A percentile compares a stretch with the other conserved stretches of the same genome.
Evolutionary conservation across 2,329 filamentous ascomycete species (phyloP).

Genomic region (Trichoderma sp.): DNA sequence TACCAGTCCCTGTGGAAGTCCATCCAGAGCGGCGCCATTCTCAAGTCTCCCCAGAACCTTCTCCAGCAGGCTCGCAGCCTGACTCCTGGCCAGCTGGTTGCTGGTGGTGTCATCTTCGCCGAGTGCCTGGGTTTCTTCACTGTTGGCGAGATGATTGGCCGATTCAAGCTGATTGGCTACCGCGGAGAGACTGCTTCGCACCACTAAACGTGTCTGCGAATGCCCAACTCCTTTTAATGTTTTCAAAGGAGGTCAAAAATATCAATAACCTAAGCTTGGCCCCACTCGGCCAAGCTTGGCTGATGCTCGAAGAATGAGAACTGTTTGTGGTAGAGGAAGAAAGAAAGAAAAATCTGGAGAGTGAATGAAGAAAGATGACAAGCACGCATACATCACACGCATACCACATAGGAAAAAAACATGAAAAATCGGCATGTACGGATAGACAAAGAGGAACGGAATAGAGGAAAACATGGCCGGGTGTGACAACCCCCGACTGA

Average conservation of each 20-base stretch:
- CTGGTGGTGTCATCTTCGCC: constrained; percentile 75
- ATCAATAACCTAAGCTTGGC: not conserved
- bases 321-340: not conserved
- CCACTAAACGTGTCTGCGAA: constrained; percentile 49
- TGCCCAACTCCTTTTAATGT: not conserved
- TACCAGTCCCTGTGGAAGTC: constrained; percentile 74
- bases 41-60: constrained; percentile 58
- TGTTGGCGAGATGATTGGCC: constrained; percentile 93
- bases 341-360: not conserved
- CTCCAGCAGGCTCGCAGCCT: constrained; percentile 66
- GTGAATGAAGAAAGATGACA: not conserved
- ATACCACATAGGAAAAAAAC: not conserved
- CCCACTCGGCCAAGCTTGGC: not conserved
- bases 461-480: constrained; percentile 14
- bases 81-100: constrained; percentile 67
- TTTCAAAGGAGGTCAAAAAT: not conserved
- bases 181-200: constrained; percentile 66
- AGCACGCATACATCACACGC: not conserved
- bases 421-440: constrained; percentile 18
- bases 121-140: constrained; percentile 97
- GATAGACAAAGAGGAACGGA: constrained; percentile 19
- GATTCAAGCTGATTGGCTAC: constrained; percentile 95
- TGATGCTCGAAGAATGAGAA: not conserved
- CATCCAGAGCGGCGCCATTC: constrained; percentile 63
- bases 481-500: not conserved